Evolutionary conservation across 23 red algal genomes (phyloP), one percentile per base, ranked within the genome.

Genomic region (Gracilaria vermiculophylla): DNA sequence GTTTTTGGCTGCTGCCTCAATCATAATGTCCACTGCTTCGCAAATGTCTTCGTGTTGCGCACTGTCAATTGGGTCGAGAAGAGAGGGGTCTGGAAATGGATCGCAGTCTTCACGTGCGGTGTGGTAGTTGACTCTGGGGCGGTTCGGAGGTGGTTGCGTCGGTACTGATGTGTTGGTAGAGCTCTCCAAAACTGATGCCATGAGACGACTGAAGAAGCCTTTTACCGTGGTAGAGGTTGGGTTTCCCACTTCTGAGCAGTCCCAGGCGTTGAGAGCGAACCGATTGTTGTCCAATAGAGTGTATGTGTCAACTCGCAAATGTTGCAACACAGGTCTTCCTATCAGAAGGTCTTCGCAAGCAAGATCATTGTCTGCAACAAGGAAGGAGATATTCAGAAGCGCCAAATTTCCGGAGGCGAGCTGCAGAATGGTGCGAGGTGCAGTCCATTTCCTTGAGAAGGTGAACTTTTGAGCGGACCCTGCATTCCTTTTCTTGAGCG

Each of bases 21-120:
- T 32, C 53, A 83, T 69, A 28, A 21, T 47, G 35, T 61, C 31
- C 47, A 43, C 60, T 25, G 57, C 53, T 54, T 45, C 23, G 24
- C 34, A 24, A 21, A 83, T 57, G 60, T 69, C 1, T 15, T 83
- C 55, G 1, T 83, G 2, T 12, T 83, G 23, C 8, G 33, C 53
- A 6, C 5, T 36, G 44, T 52, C 53, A 9, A 83, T 6, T 31
- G 79, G 79, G 62, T 83, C 56, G 19, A 83, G 79, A 0, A 55
- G 79, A 45, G 15, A 83, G 21, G 79, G 3, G 20, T 83, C 57
- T 11, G 55, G 79, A 0, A 81, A 81, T 33, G 77, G 53, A 40
- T 62, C 51, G 0, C 24, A 0, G 50, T 52, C 52, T 23, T 41
- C 14, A 65, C 79, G 53, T 31, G 49, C 25, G 5, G 19, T 53